A percentile compares a stretch with the other conserved stretches of the same genome.
phyloP scores from a whole-genome alignment of 2,329 filamentous ascomycete species.

The Ceratocystis diversiconidia region DNA sequence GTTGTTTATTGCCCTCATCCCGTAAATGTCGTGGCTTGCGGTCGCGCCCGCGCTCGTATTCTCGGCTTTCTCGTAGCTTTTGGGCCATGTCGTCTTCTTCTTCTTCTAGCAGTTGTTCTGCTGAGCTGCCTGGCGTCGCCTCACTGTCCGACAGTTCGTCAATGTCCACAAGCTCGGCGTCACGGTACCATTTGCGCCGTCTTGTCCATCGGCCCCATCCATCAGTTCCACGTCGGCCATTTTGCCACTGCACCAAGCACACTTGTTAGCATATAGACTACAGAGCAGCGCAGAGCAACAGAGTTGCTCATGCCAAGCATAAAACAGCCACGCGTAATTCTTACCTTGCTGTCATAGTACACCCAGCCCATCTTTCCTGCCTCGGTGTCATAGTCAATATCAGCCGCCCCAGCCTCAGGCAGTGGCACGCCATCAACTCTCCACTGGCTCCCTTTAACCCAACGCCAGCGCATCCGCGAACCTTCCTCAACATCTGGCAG shows the following conservation, averaged over 20 bases:
- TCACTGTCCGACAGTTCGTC: slow-evolving; percentile 19
- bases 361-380: slow-evolving; percentile 72
- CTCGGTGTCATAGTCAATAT: slow-evolving; percentile 40
- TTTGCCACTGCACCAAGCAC: slow-evolving; percentile 55
- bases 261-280: slow-evolving; percentile 3
- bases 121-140: not conserved
- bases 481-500: slow-evolving; percentile 48
- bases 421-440: slow-evolving; percentile 57
- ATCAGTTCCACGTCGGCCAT: slow-evolving; percentile 68
- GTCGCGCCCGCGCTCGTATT: not conserved
- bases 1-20: not conserved
- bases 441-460: slow-evolving; percentile 80
- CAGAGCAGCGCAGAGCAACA: not conserved
- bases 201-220: slow-evolving; percentile 92
- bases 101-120: not conserved
- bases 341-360: slow-evolving; percentile 92
- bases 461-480: slow-evolving; percentile 47
- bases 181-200: slow-evolving; percentile 87
- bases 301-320: not conserved
- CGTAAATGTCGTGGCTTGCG: not conserved
- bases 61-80: not conserved
- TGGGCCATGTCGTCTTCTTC: not conserved
- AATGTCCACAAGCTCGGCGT: slow-evolving; percentile 83
- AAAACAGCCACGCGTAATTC: slow-evolving; percentile 17
- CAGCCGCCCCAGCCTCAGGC: slow-evolving; percentile 34